Conservation (phyloP, 768 basidiomycete genomes). For the Mycena alexandri region DNA sequence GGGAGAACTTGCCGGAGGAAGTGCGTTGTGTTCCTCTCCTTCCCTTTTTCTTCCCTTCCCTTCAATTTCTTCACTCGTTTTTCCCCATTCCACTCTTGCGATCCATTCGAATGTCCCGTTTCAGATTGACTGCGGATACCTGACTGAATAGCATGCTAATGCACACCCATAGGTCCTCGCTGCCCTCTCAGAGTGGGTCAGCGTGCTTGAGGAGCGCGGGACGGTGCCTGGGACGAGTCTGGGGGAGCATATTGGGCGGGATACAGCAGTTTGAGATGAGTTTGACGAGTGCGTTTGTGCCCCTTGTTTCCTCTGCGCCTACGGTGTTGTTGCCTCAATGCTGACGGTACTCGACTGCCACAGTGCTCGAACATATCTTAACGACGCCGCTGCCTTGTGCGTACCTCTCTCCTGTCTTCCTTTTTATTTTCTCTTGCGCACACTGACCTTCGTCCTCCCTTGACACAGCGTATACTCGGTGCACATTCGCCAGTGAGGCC, state of each 20-base stretch:
- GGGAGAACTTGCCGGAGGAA: constrained; percentile 71
- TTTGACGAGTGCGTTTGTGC: constrained; percentile 57
- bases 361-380: constrained; percentile 70
- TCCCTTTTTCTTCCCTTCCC: too few species aligned
- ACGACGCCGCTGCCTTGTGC: constrained; percentile 75
- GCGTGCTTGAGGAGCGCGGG: constrained; percentile 67
- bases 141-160: too few species aligned
- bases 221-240: constrained; percentile 62
- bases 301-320: too few species aligned
- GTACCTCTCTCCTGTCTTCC: too few species aligned
- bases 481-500: constrained; percentile 64
- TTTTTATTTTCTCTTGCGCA: too few species aligned
- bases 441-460: too few species aligned
- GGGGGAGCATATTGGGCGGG: constrained; percentile 54
- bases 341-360: too few species aligned
- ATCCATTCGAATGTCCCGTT: too few species aligned
- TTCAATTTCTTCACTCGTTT: too few species aligned
- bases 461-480: constrained; percentile 70
- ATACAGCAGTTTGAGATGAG: constrained; percentile 66
- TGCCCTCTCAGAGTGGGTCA: constrained; percentile 70
- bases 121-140: too few species aligned
- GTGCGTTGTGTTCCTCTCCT: constrained; percentile 43
- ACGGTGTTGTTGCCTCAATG: too few species aligned
- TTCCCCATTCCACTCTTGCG: too few species aligned
- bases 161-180: constrained; percentile 45